These are phyloP conservation scores for Aspergillus fumigatus DNA, from an alignment of 2,329 filamentous ascomycete genomes.

Conservation along the genomic window DNA sequence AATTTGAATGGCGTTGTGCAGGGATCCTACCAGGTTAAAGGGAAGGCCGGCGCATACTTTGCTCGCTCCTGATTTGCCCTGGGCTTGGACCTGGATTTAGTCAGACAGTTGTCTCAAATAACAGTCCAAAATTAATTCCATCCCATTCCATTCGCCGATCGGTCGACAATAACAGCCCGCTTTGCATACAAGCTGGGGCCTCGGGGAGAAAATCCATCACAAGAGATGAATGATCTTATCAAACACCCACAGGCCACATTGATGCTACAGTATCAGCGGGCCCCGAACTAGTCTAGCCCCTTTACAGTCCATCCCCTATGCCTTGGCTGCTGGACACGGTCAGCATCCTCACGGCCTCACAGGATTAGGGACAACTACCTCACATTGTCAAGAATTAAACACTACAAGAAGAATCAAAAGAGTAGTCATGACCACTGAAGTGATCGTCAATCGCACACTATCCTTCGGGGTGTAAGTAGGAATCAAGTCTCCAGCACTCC, in stretches of 20 bases:
- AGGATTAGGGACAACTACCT: neutral
- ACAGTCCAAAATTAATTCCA: neutral
- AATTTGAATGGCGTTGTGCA: conserved; percentile 6
- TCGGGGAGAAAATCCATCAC: neutral
- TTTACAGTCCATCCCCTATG: neutral
- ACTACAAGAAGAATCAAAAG: neutral
- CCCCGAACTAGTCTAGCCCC: neutral
- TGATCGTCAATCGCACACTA: neutral
- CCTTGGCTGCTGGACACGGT: neutral
- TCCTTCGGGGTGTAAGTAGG: neutral
- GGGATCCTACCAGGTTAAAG: conserved; percentile 8
- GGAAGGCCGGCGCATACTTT: neutral
- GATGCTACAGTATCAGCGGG: neutral
- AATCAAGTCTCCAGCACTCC: neutral
- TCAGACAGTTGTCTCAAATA: neutral
- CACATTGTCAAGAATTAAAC: neutral
- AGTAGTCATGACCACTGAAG: neutral
- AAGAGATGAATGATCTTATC: neutral
- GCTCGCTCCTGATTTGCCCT: neutral
- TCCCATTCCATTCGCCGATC: neutral
- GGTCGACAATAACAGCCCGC: neutral
- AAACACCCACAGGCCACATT: neutral
- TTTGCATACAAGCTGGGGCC: neutral
- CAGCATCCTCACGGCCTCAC: neutral
- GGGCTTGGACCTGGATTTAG: neutral